Evolutionary conservation across 441 rosid genomes (phyloP).

Genomic region (Metrosideros polymorpha): DNA sequence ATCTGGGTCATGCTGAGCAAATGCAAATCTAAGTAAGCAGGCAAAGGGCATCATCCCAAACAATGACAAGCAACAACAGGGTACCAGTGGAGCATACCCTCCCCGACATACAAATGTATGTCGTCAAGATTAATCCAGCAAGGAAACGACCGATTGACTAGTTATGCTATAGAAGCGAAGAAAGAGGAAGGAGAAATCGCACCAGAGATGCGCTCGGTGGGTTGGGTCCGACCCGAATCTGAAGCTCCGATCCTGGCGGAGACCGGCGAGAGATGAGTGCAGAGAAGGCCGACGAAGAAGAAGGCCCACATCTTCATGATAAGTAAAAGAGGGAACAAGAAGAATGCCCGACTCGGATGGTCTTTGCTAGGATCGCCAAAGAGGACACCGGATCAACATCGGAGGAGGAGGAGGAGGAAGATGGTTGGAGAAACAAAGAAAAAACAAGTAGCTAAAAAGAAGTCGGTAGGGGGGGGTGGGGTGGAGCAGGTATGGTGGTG

Average conservation of each 20-base stretch:
- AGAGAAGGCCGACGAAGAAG: constrained; percentile 39
- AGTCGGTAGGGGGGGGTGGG: not conserved
- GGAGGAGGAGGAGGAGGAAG: not conserved
- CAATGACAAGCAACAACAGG: not conserved
- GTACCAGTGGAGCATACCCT: not conserved
- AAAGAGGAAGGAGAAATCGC: not conserved
- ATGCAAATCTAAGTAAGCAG: not conserved
- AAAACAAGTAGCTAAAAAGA: no score
- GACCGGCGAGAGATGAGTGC: constrained; percentile 17
- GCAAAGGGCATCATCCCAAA: not conserved
- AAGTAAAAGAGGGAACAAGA: not conserved
- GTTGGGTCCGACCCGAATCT: constrained; percentile 56
- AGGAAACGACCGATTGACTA: not conserved
- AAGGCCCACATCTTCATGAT: constrained; percentile 49
- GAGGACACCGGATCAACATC: not conserved
- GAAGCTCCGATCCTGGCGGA: constrained; percentile 30
- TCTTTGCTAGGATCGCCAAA: not conserved
- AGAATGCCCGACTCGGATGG: not conserved
- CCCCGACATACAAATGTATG: not conserved
- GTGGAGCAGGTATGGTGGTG: not conserved
- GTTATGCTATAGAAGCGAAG: not conserved
- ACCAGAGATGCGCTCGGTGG: constrained; percentile 92
- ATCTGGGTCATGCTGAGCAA: not conserved
- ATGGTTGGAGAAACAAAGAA: not conserved
- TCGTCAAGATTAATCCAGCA: not conserved